Evolutionary conservation across 2,329 filamentous ascomycete species (phyloP).

Genomic region (Fusarium sp.): DNA sequence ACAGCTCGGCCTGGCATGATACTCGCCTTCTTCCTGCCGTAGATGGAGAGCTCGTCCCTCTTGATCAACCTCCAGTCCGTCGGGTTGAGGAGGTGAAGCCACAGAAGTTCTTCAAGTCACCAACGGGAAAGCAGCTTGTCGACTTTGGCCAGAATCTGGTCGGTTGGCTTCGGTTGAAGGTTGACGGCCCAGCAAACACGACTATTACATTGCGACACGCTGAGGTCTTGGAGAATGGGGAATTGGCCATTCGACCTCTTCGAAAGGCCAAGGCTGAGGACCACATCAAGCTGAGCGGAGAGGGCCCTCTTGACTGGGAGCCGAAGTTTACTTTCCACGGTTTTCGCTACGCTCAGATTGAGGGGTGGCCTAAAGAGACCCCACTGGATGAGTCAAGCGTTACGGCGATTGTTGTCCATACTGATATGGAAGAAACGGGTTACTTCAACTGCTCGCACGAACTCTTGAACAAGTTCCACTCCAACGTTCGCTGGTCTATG

Average conservation of each 20-base stretch:
- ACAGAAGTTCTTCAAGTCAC: constrained; percentile 50
- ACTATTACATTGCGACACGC: constrained; percentile 61
- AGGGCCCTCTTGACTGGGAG: not conserved
- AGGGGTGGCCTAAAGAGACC: constrained; percentile 53
- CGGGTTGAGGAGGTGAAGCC: constrained; percentile 44
- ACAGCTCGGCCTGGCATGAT: constrained; percentile 52
- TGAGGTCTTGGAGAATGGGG: constrained; percentile 64
- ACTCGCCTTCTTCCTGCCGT: not conserved
- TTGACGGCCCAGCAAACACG: constrained; percentile 51
- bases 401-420: constrained; percentile 56
- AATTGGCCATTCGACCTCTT: constrained; percentile 54
- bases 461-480: constrained; percentile 64
- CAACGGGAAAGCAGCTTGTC: constrained; percentile 58
- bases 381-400: constrained; percentile 35
- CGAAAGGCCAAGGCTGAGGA: constrained; percentile 57
- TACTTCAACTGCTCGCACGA: constrained; percentile 63
- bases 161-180: constrained; percentile 57
- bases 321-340: constrained; percentile 66
- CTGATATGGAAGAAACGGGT: constrained; percentile 62
- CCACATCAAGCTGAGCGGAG: constrained; percentile 17
- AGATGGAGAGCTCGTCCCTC: constrained; percentile 38
- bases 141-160: constrained; percentile 70
- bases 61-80: constrained; percentile 57
- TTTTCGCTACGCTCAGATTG: constrained; percentile 62
- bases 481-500: constrained; percentile 66